Percentiles rank a stretch among this genome's conserved stretches.
Evolutionary conservation across 2,329 filamentous ascomycete genomes (phyloP).

Genomic region (Aureobasidium sp.): DNA sequence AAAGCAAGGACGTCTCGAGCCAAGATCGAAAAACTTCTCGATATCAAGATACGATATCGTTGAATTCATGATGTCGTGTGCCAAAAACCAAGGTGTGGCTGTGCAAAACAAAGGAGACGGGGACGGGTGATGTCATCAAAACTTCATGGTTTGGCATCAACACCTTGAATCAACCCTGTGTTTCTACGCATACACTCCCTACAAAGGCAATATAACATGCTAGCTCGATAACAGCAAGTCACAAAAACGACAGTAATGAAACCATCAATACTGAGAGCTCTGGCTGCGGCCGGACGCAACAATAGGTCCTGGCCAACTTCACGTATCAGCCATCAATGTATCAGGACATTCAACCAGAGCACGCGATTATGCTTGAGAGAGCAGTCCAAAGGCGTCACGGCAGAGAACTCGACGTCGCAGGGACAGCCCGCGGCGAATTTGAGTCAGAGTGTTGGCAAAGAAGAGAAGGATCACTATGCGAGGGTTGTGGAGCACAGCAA

Average conservation of each 20-base stretch:
- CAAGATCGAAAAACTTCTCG: background rate
- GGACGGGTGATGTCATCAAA: background rate
- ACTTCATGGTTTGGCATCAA: background rate
- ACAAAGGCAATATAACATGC: background rate
- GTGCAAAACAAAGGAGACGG: background rate
- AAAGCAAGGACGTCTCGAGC: background rate
- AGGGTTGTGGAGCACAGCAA: conserved; percentile 39
- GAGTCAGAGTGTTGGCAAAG: conserved; percentile 34
- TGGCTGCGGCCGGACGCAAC: background rate
- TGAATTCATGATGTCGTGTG: no score
- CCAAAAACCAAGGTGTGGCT: background rate
- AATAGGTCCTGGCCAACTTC: background rate
- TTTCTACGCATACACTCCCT: background rate
- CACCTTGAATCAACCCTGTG: background rate
- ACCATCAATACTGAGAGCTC: background rate
- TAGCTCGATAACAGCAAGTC: background rate
- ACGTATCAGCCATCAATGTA: background rate
- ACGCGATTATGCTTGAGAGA: background rate
- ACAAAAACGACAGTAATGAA: background rate
- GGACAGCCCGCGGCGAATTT: conserved; percentile 22
- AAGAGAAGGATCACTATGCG: conserved; percentile 33
- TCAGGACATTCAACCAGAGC: background rate
- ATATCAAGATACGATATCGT: background rate
- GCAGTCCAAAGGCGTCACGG: background rate
- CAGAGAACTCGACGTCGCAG: conserved; percentile 6